Percentiles rank a stretch among this genome's conserved stretches.
phyloP scores from a whole-genome alignment of 192 early-diverging fungal genomes.

The Coemansia sp. region DNA sequence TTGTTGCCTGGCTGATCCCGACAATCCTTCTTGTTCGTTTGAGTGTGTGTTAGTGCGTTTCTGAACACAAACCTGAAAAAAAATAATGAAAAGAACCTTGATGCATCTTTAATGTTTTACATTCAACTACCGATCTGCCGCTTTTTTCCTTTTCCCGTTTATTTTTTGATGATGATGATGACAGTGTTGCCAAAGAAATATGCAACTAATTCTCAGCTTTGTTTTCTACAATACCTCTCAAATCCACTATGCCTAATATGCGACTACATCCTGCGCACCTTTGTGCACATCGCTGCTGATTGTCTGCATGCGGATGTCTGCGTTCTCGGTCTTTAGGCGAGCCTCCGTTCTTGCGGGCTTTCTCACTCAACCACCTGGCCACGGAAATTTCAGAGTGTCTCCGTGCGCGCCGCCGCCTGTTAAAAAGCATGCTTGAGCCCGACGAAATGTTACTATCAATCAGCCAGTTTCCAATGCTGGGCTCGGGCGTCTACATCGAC shows the following conservation, averaged over 20 bases:
- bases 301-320: constrained; percentile 7
- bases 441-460: constrained; percentile 82
- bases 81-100: not conserved
- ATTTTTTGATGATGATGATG: not conserved
- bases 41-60: not conserved
- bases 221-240: not conserved
- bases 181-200: not conserved
- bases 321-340: constrained; percentile 31
- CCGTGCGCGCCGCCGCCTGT: constrained; percentile 64
- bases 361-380: constrained; percentile 42
- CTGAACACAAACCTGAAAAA: constrained; percentile 2
- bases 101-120: not conserved
- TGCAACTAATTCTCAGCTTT: not conserved
- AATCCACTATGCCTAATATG: not conserved
- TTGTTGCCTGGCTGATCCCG: constrained; percentile 1
- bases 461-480: constrained; percentile 88
- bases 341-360: constrained; percentile 32
- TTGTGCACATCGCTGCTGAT: not conserved
- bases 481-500: constrained; percentile 67
- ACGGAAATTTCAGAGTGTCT: constrained; percentile 24
- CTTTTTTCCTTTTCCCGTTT: not conserved
- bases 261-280: not conserved
- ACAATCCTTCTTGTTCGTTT: constrained; percentile 6
- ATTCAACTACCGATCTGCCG: constrained; percentile 7
- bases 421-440: constrained; percentile 60